These are phyloP conservation scores for Alternaria brassicicola DNA, from an alignment of 2,329 filamentous ascomycete genomes.

Conservation along the genomic window DNA sequence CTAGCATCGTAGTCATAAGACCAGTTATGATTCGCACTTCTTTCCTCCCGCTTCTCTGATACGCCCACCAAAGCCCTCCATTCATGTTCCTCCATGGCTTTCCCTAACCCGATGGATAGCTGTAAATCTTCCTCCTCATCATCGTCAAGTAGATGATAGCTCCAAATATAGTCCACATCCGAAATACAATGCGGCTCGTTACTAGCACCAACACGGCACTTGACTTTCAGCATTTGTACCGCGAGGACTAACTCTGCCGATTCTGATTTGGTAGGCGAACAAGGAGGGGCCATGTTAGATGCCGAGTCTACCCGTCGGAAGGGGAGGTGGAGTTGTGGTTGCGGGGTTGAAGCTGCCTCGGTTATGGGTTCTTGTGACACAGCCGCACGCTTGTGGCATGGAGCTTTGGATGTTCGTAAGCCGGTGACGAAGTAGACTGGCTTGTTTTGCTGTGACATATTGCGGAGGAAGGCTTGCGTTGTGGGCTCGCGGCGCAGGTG, in stretches of 20 bases:
- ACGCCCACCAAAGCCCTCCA: slow-evolving; percentile 30
- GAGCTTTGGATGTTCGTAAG: slow-evolving; percentile 50
- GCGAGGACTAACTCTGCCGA: slow-evolving; percentile 24
- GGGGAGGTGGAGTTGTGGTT: slow-evolving; percentile 14
- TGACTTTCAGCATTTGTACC: slow-evolving; percentile 35
- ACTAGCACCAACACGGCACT: slow-evolving; percentile 27
- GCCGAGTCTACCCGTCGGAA: slow-evolving; percentile 35
- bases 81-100: slow-evolving; percentile 24
- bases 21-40: slow-evolving; percentile 3
- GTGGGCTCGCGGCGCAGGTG: slow-evolving; percentile 27
- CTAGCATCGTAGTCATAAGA: slow-evolving; percentile 1
- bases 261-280: not conserved
- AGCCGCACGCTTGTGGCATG: not conserved
- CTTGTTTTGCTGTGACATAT: slow-evolving; percentile 53
- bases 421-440: slow-evolving; percentile 51
- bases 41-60: slow-evolving; percentile 16
- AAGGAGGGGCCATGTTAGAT: slow-evolving; percentile 7
- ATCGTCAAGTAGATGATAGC: slow-evolving; percentile 30
- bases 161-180: slow-evolving; percentile 38
- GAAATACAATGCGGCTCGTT: slow-evolving; percentile 36
- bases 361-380: not conserved
- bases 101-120: slow-evolving; percentile 39
- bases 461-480: slow-evolving; percentile 29
- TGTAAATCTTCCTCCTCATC: slow-evolving; percentile 25
- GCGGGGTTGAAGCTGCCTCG: slow-evolving; percentile 4